Base-by-base conservation (phyloP, 345 rosid species). In the Dipteronia dyeriana region DNA sequence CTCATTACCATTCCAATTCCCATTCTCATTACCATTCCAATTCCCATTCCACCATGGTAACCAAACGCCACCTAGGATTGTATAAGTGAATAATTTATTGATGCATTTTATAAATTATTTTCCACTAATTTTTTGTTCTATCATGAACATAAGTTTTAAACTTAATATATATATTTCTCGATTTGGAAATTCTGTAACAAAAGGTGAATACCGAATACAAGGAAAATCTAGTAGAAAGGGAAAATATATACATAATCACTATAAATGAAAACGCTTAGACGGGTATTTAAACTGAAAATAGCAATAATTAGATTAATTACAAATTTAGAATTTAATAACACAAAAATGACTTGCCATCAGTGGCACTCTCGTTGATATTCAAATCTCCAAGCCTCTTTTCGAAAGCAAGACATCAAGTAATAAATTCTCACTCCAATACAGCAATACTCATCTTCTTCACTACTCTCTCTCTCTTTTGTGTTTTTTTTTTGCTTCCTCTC, bases 401-500 rank as follows among this genome's bases (percentile, higher is more conserved):
- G 1, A 39, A 41, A 13, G 14, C 19, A 34, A 23, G 10, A 43
- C 68, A 4, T 26, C 41, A 7, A 47, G 39, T 16, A 51, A 16
- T 51, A 38, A 70, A 38, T 13, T 17, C 68, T 56, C 1, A 13
- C 38, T 51, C 14, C 62, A 62, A 17, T 13, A 71, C 71, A 41
- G 62, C 45, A 41, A 3, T 38, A 38, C 17, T 1, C 73, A n/a
- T 26, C 38, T 73, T 17, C 29, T 1, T 57, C 64, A 60, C 69
- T 72, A 31, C 38, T 34, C 75, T 57, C 65, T 68, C 67, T 7
- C 45, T 41, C 11, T 41, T 7, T 8, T 7, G 45, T 41, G 10
- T 41, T 1, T 41, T 60, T 73, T 73, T 84, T 66, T 65, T 74
- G 75, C 85, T 85, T 82, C 31, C 86, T 87, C 84, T 69, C 79